These are phyloP conservation scores for Aspergillus sp. DNA, from an alignment of 2,329 filamentous ascomycete genomes.

Conservation along the genomic window DNA sequence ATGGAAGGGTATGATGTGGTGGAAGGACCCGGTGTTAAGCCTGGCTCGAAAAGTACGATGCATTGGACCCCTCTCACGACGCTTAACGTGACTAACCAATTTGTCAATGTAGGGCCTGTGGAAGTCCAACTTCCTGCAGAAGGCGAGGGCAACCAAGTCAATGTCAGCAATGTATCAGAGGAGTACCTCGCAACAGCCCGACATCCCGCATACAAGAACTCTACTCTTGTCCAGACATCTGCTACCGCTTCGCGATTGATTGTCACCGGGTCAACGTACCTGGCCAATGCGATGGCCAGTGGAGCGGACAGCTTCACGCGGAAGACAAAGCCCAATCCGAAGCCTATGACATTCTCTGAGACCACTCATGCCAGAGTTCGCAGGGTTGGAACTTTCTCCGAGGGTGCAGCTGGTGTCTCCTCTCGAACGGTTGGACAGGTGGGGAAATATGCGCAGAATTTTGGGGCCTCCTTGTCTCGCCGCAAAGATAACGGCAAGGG, in stretches of 20 bases:
- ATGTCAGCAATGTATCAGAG: constrained; percentile 47
- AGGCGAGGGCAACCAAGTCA: constrained; percentile 47
- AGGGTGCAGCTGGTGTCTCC: constrained; percentile 73
- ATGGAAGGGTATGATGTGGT: constrained; percentile 78
- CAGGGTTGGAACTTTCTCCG: constrained; percentile 84
- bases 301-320: constrained; percentile 79
- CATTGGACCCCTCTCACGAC: neutral
- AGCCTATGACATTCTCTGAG: constrained; percentile 84
- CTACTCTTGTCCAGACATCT: constrained; percentile 80
- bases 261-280: constrained; percentile 77
- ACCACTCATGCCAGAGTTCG: constrained; percentile 81
- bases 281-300: constrained; percentile 72
- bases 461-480: constrained; percentile 74
- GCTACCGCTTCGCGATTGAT: constrained; percentile 86
- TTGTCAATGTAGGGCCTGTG: constrained; percentile 41
- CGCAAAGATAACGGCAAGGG: constrained; percentile 58
- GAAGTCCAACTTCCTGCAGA: constrained; percentile 47
- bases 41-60: constrained; percentile 82
- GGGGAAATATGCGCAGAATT: constrained; percentile 79
- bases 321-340: constrained; percentile 71
- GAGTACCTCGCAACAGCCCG: constrained; percentile 71
- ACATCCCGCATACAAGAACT: constrained; percentile 90
- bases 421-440: constrained; percentile 85
- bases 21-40: constrained; percentile 70
- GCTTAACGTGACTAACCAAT: constrained; percentile 8